phyloP scores from a whole-genome alignment of 2,329 filamentous ascomycete genomes.

The Shiraia sp. region DNA sequence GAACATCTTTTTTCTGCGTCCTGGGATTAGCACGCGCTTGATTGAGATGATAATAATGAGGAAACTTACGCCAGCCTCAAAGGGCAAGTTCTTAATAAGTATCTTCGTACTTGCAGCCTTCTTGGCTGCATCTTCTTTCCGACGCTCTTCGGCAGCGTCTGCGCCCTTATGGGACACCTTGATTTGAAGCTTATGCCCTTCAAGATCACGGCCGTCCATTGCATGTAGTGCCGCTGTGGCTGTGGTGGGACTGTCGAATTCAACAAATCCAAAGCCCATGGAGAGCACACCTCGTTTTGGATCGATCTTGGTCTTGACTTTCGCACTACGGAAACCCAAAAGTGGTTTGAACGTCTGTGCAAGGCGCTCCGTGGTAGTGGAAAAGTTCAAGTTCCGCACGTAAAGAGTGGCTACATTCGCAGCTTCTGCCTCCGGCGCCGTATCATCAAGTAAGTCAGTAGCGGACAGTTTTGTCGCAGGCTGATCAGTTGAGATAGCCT shows the following conservation, averaged over 20 bases:
- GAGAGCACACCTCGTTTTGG: slow-evolving; percentile 90
- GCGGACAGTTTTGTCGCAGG: slow-evolving; percentile 62
- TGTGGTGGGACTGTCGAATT: slow-evolving; percentile 77
- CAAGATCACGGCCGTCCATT: slow-evolving; percentile 90
- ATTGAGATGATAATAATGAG: slow-evolving; percentile 5
- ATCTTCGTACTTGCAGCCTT: slow-evolving; percentile 87
- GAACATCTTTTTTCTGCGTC: slow-evolving; percentile 79
- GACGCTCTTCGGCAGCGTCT: slow-evolving; percentile 85
- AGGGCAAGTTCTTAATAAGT: slow-evolving; percentile 97
- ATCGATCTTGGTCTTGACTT: slow-evolving; percentile 91
- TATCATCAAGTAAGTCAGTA: slow-evolving; percentile 67
- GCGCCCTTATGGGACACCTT: slow-evolving; percentile 84
- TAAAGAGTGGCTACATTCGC: slow-evolving; percentile 80
- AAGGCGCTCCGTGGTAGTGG: slow-evolving; percentile 77
- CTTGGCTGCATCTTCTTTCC: slow-evolving; percentile 80
- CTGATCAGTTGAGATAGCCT: slow-evolving; percentile 34
- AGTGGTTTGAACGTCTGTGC: slow-evolving; percentile 77
- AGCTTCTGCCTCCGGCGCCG: slow-evolving; percentile 55
- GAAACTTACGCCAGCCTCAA: slow-evolving; percentile 66
- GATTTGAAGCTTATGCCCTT: slow-evolving; percentile 82
- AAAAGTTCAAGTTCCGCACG: slow-evolving; percentile 91
- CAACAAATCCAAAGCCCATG: slow-evolving; percentile 93
- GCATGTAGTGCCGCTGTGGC: slow-evolving; percentile 77
- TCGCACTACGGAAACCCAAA: slow-evolving; percentile 85
- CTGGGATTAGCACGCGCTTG: slow-evolving; percentile 19